phyloP scores from a whole-genome alignment of 805 yeast genomes.

The Kazachstania bromeliacearum region DNA sequence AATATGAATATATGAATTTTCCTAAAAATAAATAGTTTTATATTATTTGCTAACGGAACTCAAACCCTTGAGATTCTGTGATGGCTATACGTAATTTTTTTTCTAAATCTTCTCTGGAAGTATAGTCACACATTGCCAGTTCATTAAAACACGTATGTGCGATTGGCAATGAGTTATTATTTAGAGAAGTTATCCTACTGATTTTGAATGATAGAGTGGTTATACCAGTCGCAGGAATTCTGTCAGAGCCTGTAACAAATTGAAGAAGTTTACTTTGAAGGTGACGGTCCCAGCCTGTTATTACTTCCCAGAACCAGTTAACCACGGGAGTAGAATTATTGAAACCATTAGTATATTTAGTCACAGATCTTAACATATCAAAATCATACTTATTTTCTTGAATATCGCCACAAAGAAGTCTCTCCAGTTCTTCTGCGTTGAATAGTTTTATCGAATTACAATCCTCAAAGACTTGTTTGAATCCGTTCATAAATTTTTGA shows the following conservation, averaged over 20 bases:
- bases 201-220: conserved; percentile 65
- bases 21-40: too few relatives aligned
- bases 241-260: conserved; percentile 84
- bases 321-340: conserved; percentile 34
- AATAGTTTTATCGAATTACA: conserved; percentile 66
- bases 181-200: conserved; percentile 37
- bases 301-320: conserved; percentile 81
- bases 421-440: conserved; percentile 71
- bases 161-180: conserved; percentile 52
- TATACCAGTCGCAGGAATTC: conserved; percentile 89
- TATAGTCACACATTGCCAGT: conserved; percentile 63
- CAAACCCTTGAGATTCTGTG: conserved; percentile 79
- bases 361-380: conserved; percentile 55
- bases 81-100: conserved; percentile 60
- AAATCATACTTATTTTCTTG: conserved; percentile 48
- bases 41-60: conserved; percentile 40
- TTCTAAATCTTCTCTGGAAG: conserved; percentile 42
- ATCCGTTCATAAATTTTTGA: conserved; percentile 57
- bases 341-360: conserved; percentile 64
- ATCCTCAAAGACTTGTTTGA: conserved; percentile 66
- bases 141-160: conserved; percentile 96
- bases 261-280: conserved; percentile 54
- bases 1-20: too few relatives aligned
- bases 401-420: conserved; percentile 67
- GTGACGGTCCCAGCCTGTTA: conserved; percentile 32